These are phyloP conservation scores for Babjeviella inositovora DNA, from an alignment of 805 yeast species.

Conservation along the genomic window DNA sequence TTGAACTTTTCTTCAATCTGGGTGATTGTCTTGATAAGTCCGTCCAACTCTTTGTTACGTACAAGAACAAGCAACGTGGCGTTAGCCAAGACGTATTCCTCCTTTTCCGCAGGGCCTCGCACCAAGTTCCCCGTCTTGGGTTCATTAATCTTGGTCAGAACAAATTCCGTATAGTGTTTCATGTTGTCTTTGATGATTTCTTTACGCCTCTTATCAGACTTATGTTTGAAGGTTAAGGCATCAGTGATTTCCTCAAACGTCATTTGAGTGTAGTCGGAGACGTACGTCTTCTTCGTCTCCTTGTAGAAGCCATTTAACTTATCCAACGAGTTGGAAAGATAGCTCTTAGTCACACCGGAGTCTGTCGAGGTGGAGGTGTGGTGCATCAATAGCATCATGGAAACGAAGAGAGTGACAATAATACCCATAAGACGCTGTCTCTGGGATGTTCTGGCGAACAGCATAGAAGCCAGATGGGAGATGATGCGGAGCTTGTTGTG, in stretches of 20 bases:
- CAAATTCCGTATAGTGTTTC: conserved; percentile 15
- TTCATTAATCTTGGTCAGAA: conserved; percentile 20
- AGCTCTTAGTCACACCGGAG: no score
- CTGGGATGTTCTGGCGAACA: no score
- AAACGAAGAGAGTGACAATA: no score
- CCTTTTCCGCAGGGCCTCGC: conserved; percentile 8
- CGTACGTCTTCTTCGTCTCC: no score
- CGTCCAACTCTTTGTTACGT: conserved; percentile 42
- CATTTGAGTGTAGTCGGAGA: no score
- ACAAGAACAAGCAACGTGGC: conserved; percentile 67
- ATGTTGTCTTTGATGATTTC: conserved; percentile 19
- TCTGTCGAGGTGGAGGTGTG: no score
- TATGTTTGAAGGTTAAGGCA: conserved; percentile 5
- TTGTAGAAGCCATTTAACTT: no score
- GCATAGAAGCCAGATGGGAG: no score
- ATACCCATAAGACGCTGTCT: no score
- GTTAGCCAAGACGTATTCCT: conserved; percentile 23
- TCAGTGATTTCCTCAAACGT: conserved; percentile 1
- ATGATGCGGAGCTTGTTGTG: no score
- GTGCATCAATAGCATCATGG: no score
- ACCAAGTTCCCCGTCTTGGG: conserved; percentile 25
- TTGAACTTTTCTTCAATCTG: conserved; percentile 56
- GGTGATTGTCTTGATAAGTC: conserved; percentile 32
- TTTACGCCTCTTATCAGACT: conserved; percentile 6
- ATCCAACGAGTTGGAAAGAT: no score